phyloP scores from a whole-genome alignment of 495 filamentous ascomycete species.

The Aspergillus baeticus region DNA sequence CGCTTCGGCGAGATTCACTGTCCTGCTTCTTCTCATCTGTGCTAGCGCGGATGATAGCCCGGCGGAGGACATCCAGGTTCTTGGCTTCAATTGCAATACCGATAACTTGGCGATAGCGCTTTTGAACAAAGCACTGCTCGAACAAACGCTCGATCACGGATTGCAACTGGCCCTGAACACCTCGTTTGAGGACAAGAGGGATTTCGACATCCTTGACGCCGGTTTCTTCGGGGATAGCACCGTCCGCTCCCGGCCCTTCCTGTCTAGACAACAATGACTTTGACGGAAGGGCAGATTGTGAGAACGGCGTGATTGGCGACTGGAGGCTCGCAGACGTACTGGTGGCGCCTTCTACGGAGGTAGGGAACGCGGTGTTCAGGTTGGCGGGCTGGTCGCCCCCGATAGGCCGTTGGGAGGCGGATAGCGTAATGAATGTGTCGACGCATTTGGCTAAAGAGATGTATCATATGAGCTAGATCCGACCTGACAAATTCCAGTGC shows the following conservation, averaged over 20 bases:
- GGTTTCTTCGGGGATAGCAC: constrained; percentile 51
- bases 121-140: constrained; percentile 82
- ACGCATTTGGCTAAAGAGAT: constrained; percentile 76
- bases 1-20: constrained; percentile 61
- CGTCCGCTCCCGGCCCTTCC: constrained; percentile 60
- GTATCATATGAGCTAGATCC: constrained; percentile 5
- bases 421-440: constrained; percentile 93
- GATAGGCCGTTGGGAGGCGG: constrained; percentile 62
- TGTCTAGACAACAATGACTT: constrained; percentile 89
- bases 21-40: constrained; percentile 73
- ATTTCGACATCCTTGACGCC: constrained; percentile 52
- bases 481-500: not conserved
- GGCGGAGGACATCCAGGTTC: constrained; percentile 84
- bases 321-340: constrained; percentile 70
- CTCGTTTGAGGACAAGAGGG: constrained; percentile 52
- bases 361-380: constrained; percentile 70
- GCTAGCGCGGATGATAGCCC: constrained; percentile 77
- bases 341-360: constrained; percentile 57
- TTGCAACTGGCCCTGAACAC: constrained; percentile 71
- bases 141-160: constrained; percentile 84
- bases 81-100: constrained; percentile 97
- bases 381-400: constrained; percentile 60
- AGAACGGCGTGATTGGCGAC: constrained; percentile 90
- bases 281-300: constrained; percentile 83
- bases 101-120: constrained; percentile 94